These are phyloP conservation scores for Chlamydomonas reinhardtii DNA, from an alignment of 163 green algal genomes.

Conservation along the genomic window DNA sequence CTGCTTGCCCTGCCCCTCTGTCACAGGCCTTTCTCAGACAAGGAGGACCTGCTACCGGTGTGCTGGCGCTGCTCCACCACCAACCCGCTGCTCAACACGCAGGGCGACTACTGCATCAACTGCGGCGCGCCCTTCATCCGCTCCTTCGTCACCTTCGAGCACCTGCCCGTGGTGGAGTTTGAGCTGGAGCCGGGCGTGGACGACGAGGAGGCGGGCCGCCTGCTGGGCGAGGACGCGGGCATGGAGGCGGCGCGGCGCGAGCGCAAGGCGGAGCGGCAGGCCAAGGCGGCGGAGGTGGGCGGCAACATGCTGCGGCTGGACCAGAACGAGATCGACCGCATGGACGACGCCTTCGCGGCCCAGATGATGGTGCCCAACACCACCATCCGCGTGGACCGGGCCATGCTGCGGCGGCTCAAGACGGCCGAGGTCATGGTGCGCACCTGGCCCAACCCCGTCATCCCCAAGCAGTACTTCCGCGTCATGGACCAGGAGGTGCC, in stretches of 20 bases:
- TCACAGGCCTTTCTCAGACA: conserved; percentile 70
- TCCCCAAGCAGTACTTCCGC: conserved; percentile 78
- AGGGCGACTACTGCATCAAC: conserved; percentile 82
- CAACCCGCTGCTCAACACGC: conserved; percentile 78
- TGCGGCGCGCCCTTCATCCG: conserved; percentile 81
- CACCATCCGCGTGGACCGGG: conserved; percentile 69
- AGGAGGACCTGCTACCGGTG: conserved; percentile 81
- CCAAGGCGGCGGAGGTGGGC: conserved; percentile 28
- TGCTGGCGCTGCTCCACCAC: conserved; percentile 84
- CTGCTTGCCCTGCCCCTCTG: neutral
- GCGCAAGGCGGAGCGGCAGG: neutral
- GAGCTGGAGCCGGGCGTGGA: conserved; percentile 65
- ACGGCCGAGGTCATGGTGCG: conserved; percentile 57
- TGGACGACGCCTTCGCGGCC: conserved; percentile 79
- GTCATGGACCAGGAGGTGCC: conserved; percentile 80
- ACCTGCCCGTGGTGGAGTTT: conserved; percentile 88
- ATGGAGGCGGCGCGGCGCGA: conserved; percentile 34
- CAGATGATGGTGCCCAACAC: conserved; percentile 78
- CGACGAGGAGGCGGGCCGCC: conserved; percentile 35
- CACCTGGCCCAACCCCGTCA: conserved; percentile 56
- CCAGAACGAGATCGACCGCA: conserved; percentile 63
- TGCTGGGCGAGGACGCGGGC: conserved; percentile 64
- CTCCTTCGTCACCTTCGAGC: conserved; percentile 87
- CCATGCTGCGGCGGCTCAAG: conserved; percentile 70
- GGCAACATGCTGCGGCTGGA: conserved; percentile 81